These are phyloP conservation scores for Plasmopara viticola DNA, from an alignment of 352 stramenopile species.

Conservation along the genomic window DNA sequence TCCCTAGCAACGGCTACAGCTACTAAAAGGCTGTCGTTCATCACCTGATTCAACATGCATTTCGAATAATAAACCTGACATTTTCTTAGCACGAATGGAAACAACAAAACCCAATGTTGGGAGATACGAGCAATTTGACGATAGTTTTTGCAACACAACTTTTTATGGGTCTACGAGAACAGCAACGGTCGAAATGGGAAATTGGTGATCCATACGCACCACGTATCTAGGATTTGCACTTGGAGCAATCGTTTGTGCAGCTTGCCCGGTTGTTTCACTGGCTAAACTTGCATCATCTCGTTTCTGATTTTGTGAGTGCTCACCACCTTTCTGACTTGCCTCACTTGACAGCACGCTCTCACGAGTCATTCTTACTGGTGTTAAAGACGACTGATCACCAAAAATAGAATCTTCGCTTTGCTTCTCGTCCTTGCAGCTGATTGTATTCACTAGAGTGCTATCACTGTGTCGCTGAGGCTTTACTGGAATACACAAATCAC, in stretches of 20 bases:
- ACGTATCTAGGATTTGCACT: slow-evolving; percentile 38
- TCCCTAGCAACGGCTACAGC: too few relatives aligned
- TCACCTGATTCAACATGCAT: too few relatives aligned
- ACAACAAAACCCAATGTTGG: too few relatives aligned
- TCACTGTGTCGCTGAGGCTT: slow-evolving; percentile 19
- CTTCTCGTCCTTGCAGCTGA: slow-evolving; percentile 1
- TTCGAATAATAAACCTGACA: too few relatives aligned
- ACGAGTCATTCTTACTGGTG: not conserved
- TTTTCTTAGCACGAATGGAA: too few relatives aligned
- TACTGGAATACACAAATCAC: slow-evolving; percentile 15
- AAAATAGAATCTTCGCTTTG: slow-evolving; percentile 2
- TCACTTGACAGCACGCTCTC: slow-evolving; percentile 2
- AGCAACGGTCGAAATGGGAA: slow-evolving; percentile 73
- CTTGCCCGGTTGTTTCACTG: slow-evolving; percentile 4
- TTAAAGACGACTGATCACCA: not conserved
- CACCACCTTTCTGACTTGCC: not conserved
- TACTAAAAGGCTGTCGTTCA: too few relatives aligned
- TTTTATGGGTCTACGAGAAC: slow-evolving; percentile 49
- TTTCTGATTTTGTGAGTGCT: slow-evolving; percentile 3
- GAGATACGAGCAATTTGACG: too few relatives aligned
- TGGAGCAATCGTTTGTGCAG: not conserved
- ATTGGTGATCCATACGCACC: slow-evolving; percentile 49
- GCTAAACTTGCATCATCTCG: slow-evolving; percentile 2
- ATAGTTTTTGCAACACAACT: not conserved
- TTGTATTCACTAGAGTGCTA: not conserved